phyloP scores from a whole-genome alignment of 2,329 filamentous ascomycete species.

The Botryotinia globosa region DNA sequence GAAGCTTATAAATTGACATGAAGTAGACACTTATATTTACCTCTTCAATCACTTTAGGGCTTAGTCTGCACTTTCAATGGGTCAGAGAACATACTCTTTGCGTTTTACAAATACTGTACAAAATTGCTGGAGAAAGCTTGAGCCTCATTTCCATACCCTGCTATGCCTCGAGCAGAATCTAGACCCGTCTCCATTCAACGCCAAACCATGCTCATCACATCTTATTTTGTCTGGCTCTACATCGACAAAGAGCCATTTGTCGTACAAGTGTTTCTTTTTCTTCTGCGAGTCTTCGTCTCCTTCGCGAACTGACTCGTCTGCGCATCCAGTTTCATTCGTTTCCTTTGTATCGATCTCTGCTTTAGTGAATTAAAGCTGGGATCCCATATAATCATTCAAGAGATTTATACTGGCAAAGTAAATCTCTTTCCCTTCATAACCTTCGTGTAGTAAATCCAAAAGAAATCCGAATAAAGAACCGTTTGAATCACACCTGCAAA shows the following conservation, averaged over 20 bases:
- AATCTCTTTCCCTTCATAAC: conserved; percentile 87
- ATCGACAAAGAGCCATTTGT: not conserved
- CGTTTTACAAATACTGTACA: conserved; percentile 25
- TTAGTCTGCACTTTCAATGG: not conserved
- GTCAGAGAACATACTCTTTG: conserved; percentile 22
- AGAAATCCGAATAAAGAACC: conserved; percentile 96
- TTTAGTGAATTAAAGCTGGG: not conserved
- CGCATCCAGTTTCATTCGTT: not conserved
- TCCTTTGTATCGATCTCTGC: not conserved
- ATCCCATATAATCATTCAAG: not conserved
- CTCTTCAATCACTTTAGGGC: too few relatives aligned
- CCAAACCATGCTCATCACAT: conserved; percentile 31
- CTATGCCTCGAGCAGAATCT: conserved; percentile 21
- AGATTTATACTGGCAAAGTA: conserved; percentile 70
- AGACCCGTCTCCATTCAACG: conserved; percentile 33
- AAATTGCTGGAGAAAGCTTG: conserved; percentile 5
- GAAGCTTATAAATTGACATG: not conserved
- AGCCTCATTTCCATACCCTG: conserved; percentile 12
- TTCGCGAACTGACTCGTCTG: not conserved
- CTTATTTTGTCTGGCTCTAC: not conserved
- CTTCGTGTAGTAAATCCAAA: conserved; percentile 99
- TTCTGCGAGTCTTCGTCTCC: not conserved
- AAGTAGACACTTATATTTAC: not conserved
- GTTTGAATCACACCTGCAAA: conserved; percentile 91
- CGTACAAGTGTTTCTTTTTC: not conserved